Base-by-base conservation (phyloP, 169 alveolate species). In the Plasmodium gallinaceum region DNA sequence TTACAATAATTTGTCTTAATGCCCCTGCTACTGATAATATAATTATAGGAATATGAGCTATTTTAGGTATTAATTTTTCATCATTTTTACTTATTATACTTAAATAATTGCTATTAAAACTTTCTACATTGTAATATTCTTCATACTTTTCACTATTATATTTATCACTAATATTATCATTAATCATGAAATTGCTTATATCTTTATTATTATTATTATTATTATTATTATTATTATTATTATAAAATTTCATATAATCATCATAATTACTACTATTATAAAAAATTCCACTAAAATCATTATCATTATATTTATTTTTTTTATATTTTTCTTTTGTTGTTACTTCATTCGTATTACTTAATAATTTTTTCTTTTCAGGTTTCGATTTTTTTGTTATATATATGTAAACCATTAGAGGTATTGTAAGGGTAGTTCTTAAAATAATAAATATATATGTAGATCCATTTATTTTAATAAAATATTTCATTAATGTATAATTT, bases 21-120 rank as follows among this genome's bases (percentile, higher is more conserved):
- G 95, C 94, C 14, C 95, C 94, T 43, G 93, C 58, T 5, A 88
- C 54, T 12, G 93, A 92, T 12, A 65, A 45, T 68, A 80, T 80
- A 51, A 80, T 39, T 1, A 80, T 65, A 20, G 90, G 90, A 12
- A 80, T 80, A 70, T 65, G 48, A 8, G 90, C 90, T 46, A 16
- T 14, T 32, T 68, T 80, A 2, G 90, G 90, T 52, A 80, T 80
- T 66, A 64, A 37, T 26, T 80, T 80, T 66, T 80, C 90, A 48
- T 66, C 80, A 51, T 48, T 80, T 8, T 52, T 51, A 51, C 26
- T 24, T 16, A 80, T 22, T 65, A 20, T 46, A 32, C 70, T 66
- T 14, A 80, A 80, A 80, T n/a, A 80, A 51, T 58, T 45, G 7
- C 18, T 7, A 66, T 39, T 20, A 7, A 42, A 7, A 80, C 46